Conservation (phyloP, 1,139 yeast species). For the Magnusiomyces fungicola region DNA sequence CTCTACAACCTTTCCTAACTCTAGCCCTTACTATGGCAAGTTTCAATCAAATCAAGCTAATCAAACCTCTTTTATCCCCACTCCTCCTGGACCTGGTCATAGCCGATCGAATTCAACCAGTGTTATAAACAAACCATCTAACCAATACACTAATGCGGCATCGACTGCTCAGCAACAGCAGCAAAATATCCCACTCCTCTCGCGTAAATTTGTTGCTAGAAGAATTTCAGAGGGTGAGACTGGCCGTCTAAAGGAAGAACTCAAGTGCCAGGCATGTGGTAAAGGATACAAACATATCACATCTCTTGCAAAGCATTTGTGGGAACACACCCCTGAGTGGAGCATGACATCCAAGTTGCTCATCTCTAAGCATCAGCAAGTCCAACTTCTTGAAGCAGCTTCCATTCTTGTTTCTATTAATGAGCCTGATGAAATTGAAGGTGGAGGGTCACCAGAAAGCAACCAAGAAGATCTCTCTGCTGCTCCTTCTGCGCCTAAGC, state of each 20-base stretch:
- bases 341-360: conserved; percentile 70
- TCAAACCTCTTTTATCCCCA: no score
- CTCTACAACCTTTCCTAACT: no score
- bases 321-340: conserved; percentile 94
- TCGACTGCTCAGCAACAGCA: no score
- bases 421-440: conserved; percentile 37
- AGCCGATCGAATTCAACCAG: no score
- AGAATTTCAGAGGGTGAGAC: conserved; percentile 82
- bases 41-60: no score
- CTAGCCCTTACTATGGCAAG: no score
- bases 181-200: conserved; percentile 28
- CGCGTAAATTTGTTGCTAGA: conserved; percentile 71
- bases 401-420: conserved; percentile 78
- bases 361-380: conserved; percentile 88
- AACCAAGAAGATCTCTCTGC: not conserved
- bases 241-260: conserved; percentile 73
- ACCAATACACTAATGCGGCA: no score
- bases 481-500: not conserved
- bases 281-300: conserved; percentile 84
- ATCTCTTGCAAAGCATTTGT: conserved; percentile 64
- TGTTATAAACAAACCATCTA: no score
- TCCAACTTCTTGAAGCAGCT: conserved; percentile 81
- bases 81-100: no score
- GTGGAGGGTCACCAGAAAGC: conserved; percentile 6
- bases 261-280: conserved; percentile 85